Evolutionary conservation across 306 rosid genomes (phyloP), one percentile per base, ranked within the genome.

Genomic region (Dalbergia cochinchinensis): DNA sequence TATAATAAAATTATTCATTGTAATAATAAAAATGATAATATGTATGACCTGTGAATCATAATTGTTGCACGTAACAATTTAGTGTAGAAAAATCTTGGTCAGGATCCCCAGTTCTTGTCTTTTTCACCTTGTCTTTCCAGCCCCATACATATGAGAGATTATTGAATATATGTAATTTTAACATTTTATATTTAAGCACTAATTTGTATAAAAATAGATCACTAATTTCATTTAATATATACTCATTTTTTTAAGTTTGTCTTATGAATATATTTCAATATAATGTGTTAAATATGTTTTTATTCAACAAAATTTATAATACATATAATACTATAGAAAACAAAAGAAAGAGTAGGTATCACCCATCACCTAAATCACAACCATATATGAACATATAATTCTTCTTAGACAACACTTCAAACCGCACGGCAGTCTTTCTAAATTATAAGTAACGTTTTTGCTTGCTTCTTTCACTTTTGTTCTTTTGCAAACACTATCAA

Each of bases 311-410:
- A 26, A 26, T 26, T 26, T 26, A 1, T 26, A 26, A 26, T 26
- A 26, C 31, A 26, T 26, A 26, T 26, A 26, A 26, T 33, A 65
- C 65, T 47, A 66, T 47, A 66, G 13, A 57, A 77, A 63, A 71
- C 79, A 76, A 80, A 66, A 73, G 31, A 26, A 6, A 26, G 4
- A 51, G 63, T 55, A 54, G 62, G 84, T 5, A 62, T 65, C 70
- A 55, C 41, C 77, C 61, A 54, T 70, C 74, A 26, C 31, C 31
- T 53, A 37, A 71, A 83, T 51, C 19, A 51, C 16, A 51, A 14
- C 58, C 18, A 51, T 51, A 51, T 37, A 37, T 5, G 41, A 37
- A 37, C 7, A 37, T 37, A 37, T 37, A 37, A 37, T 51, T 18
- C 16, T 51, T 18, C 16, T 16, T 50, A 14, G 7, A n/a, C 55